phyloP scores from a whole-genome alignment of 2,329 filamentous ascomycete genomes.

The Calonectria hawksworthii region DNA sequence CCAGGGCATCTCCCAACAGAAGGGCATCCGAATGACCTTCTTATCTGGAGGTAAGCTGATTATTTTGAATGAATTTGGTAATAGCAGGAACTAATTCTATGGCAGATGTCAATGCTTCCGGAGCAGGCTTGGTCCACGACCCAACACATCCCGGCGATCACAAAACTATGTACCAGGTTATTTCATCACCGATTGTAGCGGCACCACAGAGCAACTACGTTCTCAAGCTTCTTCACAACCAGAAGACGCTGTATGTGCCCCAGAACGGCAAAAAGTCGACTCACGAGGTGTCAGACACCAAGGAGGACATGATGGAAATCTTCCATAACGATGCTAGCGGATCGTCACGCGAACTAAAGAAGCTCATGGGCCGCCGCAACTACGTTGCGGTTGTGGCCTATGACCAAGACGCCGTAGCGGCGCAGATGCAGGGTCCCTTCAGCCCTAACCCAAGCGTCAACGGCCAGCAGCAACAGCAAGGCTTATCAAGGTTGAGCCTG shows the following conservation, averaged over 20 bases:
- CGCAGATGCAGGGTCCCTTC: constrained; percentile 52
- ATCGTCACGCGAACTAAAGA: constrained; percentile 84
- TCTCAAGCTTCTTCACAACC: constrained; percentile 94
- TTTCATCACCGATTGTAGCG: constrained; percentile 92
- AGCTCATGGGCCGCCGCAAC: constrained; percentile 93
- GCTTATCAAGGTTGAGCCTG: constrained; percentile 80
- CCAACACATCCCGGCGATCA: constrained; percentile 91
- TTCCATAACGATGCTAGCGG: constrained; percentile 95
- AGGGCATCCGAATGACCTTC: constrained; percentile 97
- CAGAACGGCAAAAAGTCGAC: constrained; percentile 85
- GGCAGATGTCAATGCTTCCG: constrained; percentile 86
- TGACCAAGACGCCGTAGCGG: constrained; percentile 81
- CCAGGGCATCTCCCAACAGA: constrained; percentile 95
- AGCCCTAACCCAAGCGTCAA: constrained; percentile 54
- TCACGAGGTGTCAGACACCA: constrained; percentile 87
- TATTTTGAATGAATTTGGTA: neutral
- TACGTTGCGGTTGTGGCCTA: constrained; percentile 96
- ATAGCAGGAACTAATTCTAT: constrained; percentile 36
- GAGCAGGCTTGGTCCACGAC: constrained; percentile 94
- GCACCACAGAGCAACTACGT: constrained; percentile 88
- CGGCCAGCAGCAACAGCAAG: constrained; percentile 56
- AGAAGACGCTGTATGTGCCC: constrained; percentile 92
- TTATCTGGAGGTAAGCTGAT: constrained; percentile 80
- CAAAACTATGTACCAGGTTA: constrained; percentile 99
- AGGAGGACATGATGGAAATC: constrained; percentile 99